Evolutionary conservation across 1,139 yeast species (phyloP).

Genomic region (Candida albicans): DNA sequence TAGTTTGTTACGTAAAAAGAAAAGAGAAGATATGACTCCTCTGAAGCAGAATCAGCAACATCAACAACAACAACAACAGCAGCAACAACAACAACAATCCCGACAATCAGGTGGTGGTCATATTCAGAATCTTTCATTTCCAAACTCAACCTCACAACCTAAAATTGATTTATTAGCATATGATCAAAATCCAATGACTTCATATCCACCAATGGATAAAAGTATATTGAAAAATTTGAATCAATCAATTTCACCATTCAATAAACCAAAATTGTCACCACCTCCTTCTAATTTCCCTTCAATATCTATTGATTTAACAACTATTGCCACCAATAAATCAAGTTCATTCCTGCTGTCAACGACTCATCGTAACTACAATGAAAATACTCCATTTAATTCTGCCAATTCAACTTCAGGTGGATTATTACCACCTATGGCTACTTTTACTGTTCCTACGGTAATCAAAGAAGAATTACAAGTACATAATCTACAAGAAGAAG

Average conservation of each 20-base stretch:
- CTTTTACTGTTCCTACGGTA: slow-evolving; percentile 22
- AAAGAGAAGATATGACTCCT: neutral
- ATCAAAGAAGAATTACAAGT: slow-evolving; percentile 2
- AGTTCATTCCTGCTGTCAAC: too few species aligned
- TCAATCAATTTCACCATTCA: slow-evolving; percentile 22
- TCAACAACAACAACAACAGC: neutral
- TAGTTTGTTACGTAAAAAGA: slow-evolving; percentile 12
- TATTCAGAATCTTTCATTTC: neutral
- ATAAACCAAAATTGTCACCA: slow-evolving; percentile 25
- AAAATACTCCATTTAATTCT: neutral
- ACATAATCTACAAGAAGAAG: too few species aligned
- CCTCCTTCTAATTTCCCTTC: slow-evolving; percentile 18
- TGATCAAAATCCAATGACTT: slow-evolving; percentile 14
- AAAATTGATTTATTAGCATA: slow-evolving; percentile 32
- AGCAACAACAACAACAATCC: neutral
- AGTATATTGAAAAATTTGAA: slow-evolving; percentile 14
- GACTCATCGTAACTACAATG: neutral
- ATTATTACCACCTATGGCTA: slow-evolving; percentile 43
- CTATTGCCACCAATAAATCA: slow-evolving; percentile 21
- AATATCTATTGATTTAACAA: slow-evolving; percentile 39
- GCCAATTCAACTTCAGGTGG: slow-evolving; percentile 16
- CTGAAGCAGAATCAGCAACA: slow-evolving; percentile 1
- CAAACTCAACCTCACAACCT: slow-evolving; percentile 1
- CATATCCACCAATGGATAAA: slow-evolving; percentile 9
- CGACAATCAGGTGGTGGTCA: neutral